Evolutionary conservation across 345 rosid species (phyloP).

Genomic region (Eucalyptus fibrosa): DNA sequence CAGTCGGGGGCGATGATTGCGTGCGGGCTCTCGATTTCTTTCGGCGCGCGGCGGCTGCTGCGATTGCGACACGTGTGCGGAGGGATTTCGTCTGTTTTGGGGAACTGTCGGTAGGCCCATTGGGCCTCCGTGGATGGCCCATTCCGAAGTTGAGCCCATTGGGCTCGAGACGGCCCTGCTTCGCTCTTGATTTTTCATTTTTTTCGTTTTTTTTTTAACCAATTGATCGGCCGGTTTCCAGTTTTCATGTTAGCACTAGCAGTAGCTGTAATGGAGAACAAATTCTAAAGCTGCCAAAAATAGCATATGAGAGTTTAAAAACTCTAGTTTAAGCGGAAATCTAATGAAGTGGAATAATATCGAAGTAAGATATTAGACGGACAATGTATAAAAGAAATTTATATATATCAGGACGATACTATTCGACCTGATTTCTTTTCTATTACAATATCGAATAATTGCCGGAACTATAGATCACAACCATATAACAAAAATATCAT

Average conservation of each 20-base stretch:
- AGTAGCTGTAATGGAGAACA: background rate
- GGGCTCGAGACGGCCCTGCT: background rate
- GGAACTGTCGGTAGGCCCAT: background rate
- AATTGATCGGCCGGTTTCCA: background rate
- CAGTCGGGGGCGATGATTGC: background rate
- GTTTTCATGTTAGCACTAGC: background rate
- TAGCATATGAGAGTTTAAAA: background rate
- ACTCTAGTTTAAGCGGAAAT: background rate
- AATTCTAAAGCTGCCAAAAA: background rate
- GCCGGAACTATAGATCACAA: background rate
- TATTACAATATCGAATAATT: background rate
- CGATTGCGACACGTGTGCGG: background rate
- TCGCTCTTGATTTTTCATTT: background rate
- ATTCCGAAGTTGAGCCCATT: background rate
- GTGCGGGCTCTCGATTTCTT: background rate
- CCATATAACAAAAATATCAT: background rate
- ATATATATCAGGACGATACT: background rate
- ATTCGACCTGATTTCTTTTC: background rate
- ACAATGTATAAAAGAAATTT: background rate
- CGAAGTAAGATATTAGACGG: accelerated
- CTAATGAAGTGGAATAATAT: accelerated
- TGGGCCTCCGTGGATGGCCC: background rate
- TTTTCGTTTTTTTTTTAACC: background rate
- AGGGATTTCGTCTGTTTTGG: background rate
- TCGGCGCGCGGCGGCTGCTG: background rate